Evolutionary conservation across 805 yeast species (phyloP).

Genomic region (Pichia eremophila): DNA sequence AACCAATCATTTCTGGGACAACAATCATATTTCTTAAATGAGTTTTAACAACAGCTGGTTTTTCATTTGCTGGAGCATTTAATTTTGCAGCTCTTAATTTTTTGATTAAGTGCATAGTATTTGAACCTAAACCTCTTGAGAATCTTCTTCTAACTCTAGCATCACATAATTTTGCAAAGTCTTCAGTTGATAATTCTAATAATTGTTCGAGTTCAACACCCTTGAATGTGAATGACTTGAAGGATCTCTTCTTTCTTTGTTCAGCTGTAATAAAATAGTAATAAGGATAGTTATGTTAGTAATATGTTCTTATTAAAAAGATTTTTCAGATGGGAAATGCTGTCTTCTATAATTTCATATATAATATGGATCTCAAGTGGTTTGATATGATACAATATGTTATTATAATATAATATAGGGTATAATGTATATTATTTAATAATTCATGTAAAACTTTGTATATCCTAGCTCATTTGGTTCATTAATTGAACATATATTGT

Average conservation of each 20-base stretch:
- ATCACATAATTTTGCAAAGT: constrained; percentile 90
- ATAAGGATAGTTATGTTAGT: constrained; percentile 17
- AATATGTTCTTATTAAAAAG: not conserved
- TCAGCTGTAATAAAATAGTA: constrained; percentile 31
- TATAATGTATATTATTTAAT: too few relatives aligned
- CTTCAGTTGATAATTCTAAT: constrained; percentile 90
- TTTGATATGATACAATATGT: too few relatives aligned
- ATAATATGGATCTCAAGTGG: too few relatives aligned
- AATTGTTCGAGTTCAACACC: constrained; percentile 96
- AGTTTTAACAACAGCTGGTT: constrained; percentile 97
- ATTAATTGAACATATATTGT: too few relatives aligned
- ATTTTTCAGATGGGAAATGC: not conserved
- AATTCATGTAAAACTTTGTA: too few relatives aligned
- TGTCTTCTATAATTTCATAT: too few relatives aligned
- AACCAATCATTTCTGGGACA: constrained; percentile 99
- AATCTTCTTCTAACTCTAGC: constrained; percentile 99
- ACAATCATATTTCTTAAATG: constrained; percentile 98
- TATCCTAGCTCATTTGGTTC: too few relatives aligned
- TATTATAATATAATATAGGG: too few relatives aligned
- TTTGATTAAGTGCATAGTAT: constrained; percentile 93
- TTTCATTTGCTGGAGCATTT: constrained; percentile 83
- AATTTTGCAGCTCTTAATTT: constrained; percentile 96
- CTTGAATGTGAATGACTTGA: constrained; percentile 96
- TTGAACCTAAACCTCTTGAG: constrained; percentile 92
- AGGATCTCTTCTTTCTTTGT: constrained; percentile 74